phyloP scores from a whole-genome alignment of 306 rosid species.

The Sesbania bispinosa region DNA sequence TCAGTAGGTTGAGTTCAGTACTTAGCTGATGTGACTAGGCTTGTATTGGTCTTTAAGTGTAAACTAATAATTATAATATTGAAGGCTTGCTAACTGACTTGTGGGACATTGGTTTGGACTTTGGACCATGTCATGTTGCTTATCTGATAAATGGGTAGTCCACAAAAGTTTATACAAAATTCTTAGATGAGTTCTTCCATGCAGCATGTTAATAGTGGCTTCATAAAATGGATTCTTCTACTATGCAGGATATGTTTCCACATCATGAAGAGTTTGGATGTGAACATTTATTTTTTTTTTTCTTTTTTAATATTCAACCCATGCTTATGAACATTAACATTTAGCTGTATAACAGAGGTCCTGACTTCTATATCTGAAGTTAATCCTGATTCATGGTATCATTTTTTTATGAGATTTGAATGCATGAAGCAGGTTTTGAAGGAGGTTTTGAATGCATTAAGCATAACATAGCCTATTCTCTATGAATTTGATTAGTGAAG shows the following conservation, averaged over 20 bases:
- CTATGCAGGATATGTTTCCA: not conserved
- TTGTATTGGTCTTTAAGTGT: constrained; percentile 20
- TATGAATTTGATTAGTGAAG: not conserved
- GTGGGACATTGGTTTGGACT: constrained; percentile 8
- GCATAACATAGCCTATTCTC: not conserved
- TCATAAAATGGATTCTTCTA: too few relatives aligned
- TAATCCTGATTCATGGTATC: too few relatives aligned
- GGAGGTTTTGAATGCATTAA: too few relatives aligned
- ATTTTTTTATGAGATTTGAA: too few relatives aligned
- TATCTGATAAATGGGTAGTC: not conserved
- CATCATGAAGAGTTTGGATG: not conserved
- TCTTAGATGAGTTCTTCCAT: not conserved
- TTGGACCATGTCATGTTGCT: constrained; percentile 9
- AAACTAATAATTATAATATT: constrained; percentile 8
- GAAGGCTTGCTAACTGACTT: constrained; percentile 1
- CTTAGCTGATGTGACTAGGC: constrained; percentile 37
- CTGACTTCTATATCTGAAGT: too few relatives aligned
- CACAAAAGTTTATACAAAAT: too few relatives aligned
- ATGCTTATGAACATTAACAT: not conserved
- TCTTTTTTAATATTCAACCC: not conserved
- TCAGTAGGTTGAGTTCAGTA: too few relatives aligned
- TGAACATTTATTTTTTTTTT: not conserved
- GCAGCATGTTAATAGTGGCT: not conserved
- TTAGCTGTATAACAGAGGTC: too few relatives aligned
- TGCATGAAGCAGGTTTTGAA: too few relatives aligned